Percentiles rank a stretch among this genome's conserved stretches.
Evolutionary conservation across 768 basidiomycete genomes (phyloP).

Genomic region (Pisolithus albus): DNA sequence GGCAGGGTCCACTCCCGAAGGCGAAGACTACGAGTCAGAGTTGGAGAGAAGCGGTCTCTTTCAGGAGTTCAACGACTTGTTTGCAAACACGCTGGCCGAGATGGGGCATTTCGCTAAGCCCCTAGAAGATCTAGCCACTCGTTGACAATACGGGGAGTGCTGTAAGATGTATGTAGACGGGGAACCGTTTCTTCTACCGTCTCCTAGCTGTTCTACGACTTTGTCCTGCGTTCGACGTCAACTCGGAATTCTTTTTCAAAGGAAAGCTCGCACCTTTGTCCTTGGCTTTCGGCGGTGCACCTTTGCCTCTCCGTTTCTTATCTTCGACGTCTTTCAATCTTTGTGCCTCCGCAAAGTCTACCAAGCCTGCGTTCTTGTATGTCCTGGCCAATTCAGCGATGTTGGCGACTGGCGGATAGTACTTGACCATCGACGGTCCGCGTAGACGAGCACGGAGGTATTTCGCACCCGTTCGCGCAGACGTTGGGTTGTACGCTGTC

Average conservation of each 20-base stretch:
- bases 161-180: not conserved
- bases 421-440: conserved; percentile 64
- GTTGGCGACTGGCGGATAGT: too few species aligned
- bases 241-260: not conserved
- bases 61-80: conserved; percentile 58
- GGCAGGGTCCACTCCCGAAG: conserved; percentile 21
- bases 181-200: conserved; percentile 19
- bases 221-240: conserved; percentile 33
- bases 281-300: conserved; percentile 16
- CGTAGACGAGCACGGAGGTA: conserved; percentile 77
- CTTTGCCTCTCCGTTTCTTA: conserved; percentile 66
- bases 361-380: conserved; percentile 41
- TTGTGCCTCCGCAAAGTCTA: conserved; percentile 59
- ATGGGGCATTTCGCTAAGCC: conserved; percentile 41
- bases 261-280: conserved; percentile 16
- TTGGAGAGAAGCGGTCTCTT: conserved; percentile 50
- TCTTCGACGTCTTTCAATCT: conserved; percentile 62
- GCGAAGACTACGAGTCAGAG: conserved; percentile 27
- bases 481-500: conserved; percentile 81
- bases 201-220: conserved; percentile 46
- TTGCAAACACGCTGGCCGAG: conserved; percentile 53
- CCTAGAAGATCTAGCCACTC: conserved; percentile 13
- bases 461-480: conserved; percentile 82
- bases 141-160: not conserved
- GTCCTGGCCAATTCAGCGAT: too few species aligned